Base-by-base conservation (phyloP, 768 basidiomycete genomes). In the Leucogyrophana mollusca region DNA sequence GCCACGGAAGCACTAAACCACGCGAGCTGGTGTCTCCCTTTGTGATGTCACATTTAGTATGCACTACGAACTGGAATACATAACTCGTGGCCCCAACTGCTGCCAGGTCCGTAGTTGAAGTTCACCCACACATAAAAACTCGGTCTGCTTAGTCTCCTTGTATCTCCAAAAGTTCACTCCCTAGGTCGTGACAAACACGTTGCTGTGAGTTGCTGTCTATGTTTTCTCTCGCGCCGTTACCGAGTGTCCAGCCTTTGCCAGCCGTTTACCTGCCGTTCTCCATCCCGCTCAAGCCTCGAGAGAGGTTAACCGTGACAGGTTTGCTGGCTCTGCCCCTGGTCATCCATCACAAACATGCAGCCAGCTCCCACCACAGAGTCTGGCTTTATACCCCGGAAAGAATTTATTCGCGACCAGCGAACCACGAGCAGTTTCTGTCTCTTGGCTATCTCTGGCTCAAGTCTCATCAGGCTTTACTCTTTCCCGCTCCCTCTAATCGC, bases 381-480 rank as follows among this genome's bases (percentile, higher is more conserved):
- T 52, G 70, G 73, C 43, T 85, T 89, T 52, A 73, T 73, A 27
- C 87, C 88, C 17, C 68, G 87, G 57, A 83, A 79, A 58, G 87
- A 90, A 66, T 90, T 90, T 62, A 67, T 84, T 49, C 79, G 75
- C 27, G 79, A 85, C 56, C 74, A 74, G 43, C 72, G 69, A 45
- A 56, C 60, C 7, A 71, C 75, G 13, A 86, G 79, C 56, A 68
- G 79, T 16, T 90, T 90, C 62, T 76, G 83, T 23, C 74, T 90
- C 47, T 72, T 90, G 37, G 77, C 87, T n/a, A 68, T 90, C 50
- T 77, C 85, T 10, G 74, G 81, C 50, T 66, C 82, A 18, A 80
- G 78, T 54, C 73, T 76, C 56, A 73, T 90, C 53, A 72, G 87
- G 46, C 76, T 89, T 46, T 88, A 86, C 62, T 81, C 82, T 49